These are phyloP conservation scores for Corniculantispora saksenae DNA, from an alignment of 2,329 filamentous ascomycete species.

Conservation along the genomic window DNA sequence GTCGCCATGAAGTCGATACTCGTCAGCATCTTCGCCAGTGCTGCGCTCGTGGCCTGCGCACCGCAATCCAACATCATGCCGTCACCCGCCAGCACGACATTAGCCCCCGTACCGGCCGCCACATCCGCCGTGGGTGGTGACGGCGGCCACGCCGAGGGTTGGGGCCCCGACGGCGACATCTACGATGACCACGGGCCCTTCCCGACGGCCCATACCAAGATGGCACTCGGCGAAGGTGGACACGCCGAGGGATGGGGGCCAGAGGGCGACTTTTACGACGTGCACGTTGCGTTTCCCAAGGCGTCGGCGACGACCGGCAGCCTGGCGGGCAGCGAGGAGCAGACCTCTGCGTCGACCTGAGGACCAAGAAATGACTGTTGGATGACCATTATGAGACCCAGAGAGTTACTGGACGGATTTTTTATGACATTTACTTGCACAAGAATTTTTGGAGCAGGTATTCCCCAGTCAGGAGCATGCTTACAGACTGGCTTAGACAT, in stretches of 20 bases:
- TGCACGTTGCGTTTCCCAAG: slow-evolving; percentile 4
- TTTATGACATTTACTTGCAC: too few species aligned
- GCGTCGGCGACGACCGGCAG: neutral
- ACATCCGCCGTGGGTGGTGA: neutral
- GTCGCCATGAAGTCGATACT: neutral
- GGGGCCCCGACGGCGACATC: neutral
- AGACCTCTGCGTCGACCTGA: too few species aligned
- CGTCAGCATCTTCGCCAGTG: neutral
- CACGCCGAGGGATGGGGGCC: neutral
- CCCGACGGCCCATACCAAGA: neutral
- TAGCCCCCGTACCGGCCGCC: too few species aligned
- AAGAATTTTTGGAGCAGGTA: too few species aligned
- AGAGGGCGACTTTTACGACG: neutral
- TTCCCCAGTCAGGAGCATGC: too few species aligned
- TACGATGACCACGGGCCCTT: neutral
- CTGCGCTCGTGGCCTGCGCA: neutral
- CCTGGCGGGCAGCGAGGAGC: neutral
- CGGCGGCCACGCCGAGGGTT: neutral
- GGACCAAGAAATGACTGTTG: too few species aligned
- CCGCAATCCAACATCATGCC: neutral
- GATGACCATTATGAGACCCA: too few species aligned
- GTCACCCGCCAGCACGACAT: too few species aligned
- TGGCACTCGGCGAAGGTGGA: neutral
- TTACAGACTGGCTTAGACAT: too few species aligned
- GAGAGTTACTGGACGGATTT: too few species aligned